Evolutionary conservation across 768 basidiomycete genomes (phyloP).

Genomic region (Wakefieldia striispora): DNA sequence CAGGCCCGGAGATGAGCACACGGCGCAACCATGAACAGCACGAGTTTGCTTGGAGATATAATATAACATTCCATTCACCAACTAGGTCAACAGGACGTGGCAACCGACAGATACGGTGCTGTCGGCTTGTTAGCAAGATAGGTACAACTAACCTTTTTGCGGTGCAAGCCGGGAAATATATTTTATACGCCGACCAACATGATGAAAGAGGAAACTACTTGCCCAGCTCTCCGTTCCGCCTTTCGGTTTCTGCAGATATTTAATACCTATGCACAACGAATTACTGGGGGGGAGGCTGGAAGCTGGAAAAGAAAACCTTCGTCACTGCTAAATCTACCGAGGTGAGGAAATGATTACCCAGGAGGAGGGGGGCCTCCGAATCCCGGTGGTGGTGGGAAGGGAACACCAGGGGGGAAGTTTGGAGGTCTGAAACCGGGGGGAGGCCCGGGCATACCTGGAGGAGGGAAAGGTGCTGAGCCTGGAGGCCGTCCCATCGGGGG

Average conservation of each 20-base stretch:
- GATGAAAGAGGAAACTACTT: slow-evolving; percentile 24
- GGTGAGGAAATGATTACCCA: slow-evolving; percentile 52
- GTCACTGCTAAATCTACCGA: slow-evolving; percentile 4
- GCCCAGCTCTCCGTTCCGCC: slow-evolving; percentile 24
- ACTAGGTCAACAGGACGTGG: slow-evolving; percentile 18
- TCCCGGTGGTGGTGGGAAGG: slow-evolving; percentile 78
- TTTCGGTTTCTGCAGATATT: slow-evolving; percentile 10
- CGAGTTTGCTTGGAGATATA: slow-evolving; percentile 14
- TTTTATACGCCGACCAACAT: slow-evolving; percentile 20
- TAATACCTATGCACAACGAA: slow-evolving; percentile 4
- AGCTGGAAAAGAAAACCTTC: slow-evolving; percentile 28
- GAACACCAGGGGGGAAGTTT: slow-evolving; percentile 79
- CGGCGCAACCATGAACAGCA: slow-evolving; percentile 15
- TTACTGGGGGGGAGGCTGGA: slow-evolving; percentile 50
- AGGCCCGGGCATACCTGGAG: slow-evolving; percentile 81
- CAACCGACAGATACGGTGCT: slow-evolving; percentile 20
- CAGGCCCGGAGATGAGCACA: slow-evolving; percentile 28
- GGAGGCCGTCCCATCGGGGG: slow-evolving; percentile 67
- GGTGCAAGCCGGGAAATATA: slow-evolving; percentile 24
- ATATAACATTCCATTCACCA: slow-evolving; percentile 21
- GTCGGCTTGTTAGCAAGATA: slow-evolving; percentile 24
- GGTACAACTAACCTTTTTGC: slow-evolving; percentile 30
- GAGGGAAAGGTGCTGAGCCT: slow-evolving; percentile 44
- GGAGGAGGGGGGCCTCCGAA: slow-evolving; percentile 83
- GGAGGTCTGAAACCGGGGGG: slow-evolving; percentile 85